Evolutionary conservation across 2,329 filamentous ascomycete genomes (phyloP).

Genomic region (Teratosphaeria epicoccoides): DNA sequence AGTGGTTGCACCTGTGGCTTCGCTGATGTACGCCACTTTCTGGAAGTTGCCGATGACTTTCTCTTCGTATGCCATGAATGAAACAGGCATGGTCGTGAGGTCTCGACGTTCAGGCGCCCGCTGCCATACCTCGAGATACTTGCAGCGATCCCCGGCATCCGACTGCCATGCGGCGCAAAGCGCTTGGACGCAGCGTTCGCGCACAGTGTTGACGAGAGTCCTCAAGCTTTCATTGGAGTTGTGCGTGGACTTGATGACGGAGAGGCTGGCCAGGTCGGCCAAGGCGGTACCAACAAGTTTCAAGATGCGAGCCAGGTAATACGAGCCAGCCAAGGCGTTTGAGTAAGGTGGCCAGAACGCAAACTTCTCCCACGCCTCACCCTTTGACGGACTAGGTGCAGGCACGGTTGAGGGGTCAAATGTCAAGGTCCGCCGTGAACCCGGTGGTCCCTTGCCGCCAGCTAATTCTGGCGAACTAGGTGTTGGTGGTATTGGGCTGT

Average conservation of each 20-base stretch:
- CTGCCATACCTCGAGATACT: slow-evolving; percentile 88
- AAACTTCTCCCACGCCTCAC: slow-evolving; percentile 84
- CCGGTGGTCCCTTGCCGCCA: slow-evolving; percentile 2
- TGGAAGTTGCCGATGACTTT: slow-evolving; percentile 78
- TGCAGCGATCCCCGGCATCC: slow-evolving; percentile 77
- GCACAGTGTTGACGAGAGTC: slow-evolving; percentile 61
- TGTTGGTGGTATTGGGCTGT: slow-evolving; percentile 65
- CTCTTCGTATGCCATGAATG: slow-evolving; percentile 77
- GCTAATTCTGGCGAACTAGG: slow-evolving; percentile 55
- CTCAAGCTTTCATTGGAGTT: slow-evolving; percentile 60
- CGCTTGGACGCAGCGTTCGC: slow-evolving; percentile 76
- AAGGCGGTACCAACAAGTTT: slow-evolving; percentile 75
- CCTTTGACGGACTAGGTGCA: slow-evolving; percentile 62
- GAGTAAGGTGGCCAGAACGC: slow-evolving; percentile 94
- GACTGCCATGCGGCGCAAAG: slow-evolving; percentile 86
- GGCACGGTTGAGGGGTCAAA: slow-evolving; percentile 70
- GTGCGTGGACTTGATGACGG: slow-evolving; percentile 48
- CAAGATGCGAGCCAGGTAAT: slow-evolving; percentile 77
- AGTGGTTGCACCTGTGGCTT: slow-evolving; percentile 44
- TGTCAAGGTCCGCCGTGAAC: slow-evolving; percentile 51
- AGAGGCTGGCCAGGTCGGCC: slow-evolving; percentile 70
- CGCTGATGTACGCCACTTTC: slow-evolving; percentile 86
- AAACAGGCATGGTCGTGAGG: slow-evolving; percentile 79
- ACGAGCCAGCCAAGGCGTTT: slow-evolving; percentile 82
- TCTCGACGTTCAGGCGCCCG: slow-evolving; percentile 71